Base-by-base conservation (phyloP, 2,329 filamentous ascomycete species). In the Arthroderma uncinatum region DNA sequence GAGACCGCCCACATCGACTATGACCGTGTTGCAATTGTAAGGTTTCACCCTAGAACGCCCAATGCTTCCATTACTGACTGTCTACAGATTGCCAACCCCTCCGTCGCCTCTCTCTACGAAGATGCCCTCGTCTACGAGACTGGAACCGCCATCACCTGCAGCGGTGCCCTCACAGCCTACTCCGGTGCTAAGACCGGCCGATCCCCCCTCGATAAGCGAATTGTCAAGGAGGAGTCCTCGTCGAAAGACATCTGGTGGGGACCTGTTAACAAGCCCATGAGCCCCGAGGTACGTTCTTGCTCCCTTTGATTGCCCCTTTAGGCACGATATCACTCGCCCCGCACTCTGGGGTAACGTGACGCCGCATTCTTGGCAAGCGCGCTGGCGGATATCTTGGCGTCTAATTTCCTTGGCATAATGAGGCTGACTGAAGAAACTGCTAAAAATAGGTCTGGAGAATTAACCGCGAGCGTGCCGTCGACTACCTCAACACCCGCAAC, bases 1-100 rank as follows among this genome's bases (percentile, higher is more conserved):
- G 89, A 96, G 76, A 90, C 86, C 71, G 93, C 93, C 65, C 92
- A 98, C 81, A 98, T 98, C 71, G 93, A 98, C 81, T 98, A 97
- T 74, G 88, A 97, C 76, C 87, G 90, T 71, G 93, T 98, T 69
- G 89, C 93, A 62, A 98, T 98, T 80, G 91, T 95, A 82, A 74
- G 88, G 16, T 1, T 58, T 10, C 42, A 36, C 6, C 6, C 2
- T 14, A 25, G 33, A n/a, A 14, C 21, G 14, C 50, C 25, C 19
- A 21, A 21, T 33, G 53, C 12, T 9, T 16, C 25, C 37, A 21
- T 21, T 28, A 23, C 37, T 23, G 30, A 36, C 12, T 34, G 10
- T 14, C 28, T 33, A 42, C 66, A 84, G 81, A 79, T 85, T 67
- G 88, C 89, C 77, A 97, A 98, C 77, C 91, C 92, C 62, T 93